Base-by-base conservation (phyloP, 2,329 filamentous ascomycete species). In the Sarocladium oryzae region DNA sequence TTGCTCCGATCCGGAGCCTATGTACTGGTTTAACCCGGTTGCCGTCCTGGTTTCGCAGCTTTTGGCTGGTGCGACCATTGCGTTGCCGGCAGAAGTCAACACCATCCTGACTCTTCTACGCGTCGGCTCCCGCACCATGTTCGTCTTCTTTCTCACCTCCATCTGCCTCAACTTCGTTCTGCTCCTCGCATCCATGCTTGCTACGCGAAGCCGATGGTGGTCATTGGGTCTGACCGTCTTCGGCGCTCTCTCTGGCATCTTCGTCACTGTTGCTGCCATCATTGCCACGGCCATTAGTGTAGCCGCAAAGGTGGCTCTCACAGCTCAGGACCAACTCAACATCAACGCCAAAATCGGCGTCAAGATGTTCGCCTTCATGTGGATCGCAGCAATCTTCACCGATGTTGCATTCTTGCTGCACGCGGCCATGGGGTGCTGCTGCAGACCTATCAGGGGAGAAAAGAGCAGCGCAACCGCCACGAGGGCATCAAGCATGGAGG, bases 11-110 rank as follows among this genome's bases (percentile, higher is more conserved):
- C 86, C 89, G 0, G 61, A 81, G 60, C 73, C 75, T 7, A 74
- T 91, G 52, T 97, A 88, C 71, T 95, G 88, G 85, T 96, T 96
- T 72, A 89, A 96, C 65, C 91, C 91, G 0, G 85, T 96, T 37
- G 73, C 85, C 52, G 89, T 96, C 57, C 72, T 97, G 45, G 74
- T 89, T 56, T 81, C 80, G 58, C 86, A 96, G 69, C 76, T 97
- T 24, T 77, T 97, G 9, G 71, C 88, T 10, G 89, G 90, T 38
- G 89, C 90, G 20, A 87, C 84, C 32, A 90, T 96, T 65, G 86
- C 86, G 10, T 76, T 96, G 21, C 91, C 92, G 10, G 75, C 79
- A 26, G 71, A 90, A 55, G 81, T 95, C 59, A 78, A 81, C 63
- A 76, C 84, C 55, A 85, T 91, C 57, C 81, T 96, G 48, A 74